phyloP scores from a whole-genome alignment of 371 early-diverging fungal species.

The Thermomucor indicae-seudaticae region DNA sequence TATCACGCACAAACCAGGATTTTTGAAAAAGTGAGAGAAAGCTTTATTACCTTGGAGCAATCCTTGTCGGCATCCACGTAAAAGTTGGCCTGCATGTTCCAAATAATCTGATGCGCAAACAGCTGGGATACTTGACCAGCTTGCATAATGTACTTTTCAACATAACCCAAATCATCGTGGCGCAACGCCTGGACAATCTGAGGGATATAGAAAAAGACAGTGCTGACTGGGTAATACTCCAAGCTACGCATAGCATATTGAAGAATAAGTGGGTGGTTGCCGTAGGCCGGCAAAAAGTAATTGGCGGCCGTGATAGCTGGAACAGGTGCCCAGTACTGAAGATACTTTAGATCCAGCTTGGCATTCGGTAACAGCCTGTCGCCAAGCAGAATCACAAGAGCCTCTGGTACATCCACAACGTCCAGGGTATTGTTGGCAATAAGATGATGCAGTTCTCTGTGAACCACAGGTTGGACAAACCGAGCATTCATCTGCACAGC shows the following conservation, averaged over 20 bases:
- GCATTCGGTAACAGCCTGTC: conserved; percentile 37
- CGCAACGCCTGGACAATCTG: conserved; percentile 98
- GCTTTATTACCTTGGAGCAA: conserved; percentile 52
- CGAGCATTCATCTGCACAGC: conserved; percentile 76
- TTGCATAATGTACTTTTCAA: conserved; percentile 88
- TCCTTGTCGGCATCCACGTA: conserved; percentile 87
- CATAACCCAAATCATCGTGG: conserved; percentile 83
- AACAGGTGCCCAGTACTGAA: conserved; percentile 90
- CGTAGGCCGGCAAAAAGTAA: conserved; percentile 66
- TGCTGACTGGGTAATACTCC: conserved; percentile 86
- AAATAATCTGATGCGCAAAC: conserved; percentile 99
- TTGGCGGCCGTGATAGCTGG: conserved; percentile 90
- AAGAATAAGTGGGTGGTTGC: conserved; percentile 79
- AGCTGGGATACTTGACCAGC: conserved; percentile 90
- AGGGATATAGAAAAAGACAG: conserved; percentile 97
- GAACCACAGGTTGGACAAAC: conserved; percentile 67
- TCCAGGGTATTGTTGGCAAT: conserved; percentile 63
- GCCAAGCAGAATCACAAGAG: conserved; percentile 64
- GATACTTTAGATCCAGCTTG: conserved; percentile 49
- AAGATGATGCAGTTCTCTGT: conserved; percentile 64
- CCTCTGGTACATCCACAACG: conserved; percentile 72
- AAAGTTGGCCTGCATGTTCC: conserved; percentile 99
- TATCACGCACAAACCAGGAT: no score
- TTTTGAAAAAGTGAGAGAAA: no score
- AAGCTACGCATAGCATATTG: conserved; percentile 93